phyloP scores from a whole-genome alignment of 2,329 filamentous ascomycete genomes.

The Shiraia sp. region DNA sequence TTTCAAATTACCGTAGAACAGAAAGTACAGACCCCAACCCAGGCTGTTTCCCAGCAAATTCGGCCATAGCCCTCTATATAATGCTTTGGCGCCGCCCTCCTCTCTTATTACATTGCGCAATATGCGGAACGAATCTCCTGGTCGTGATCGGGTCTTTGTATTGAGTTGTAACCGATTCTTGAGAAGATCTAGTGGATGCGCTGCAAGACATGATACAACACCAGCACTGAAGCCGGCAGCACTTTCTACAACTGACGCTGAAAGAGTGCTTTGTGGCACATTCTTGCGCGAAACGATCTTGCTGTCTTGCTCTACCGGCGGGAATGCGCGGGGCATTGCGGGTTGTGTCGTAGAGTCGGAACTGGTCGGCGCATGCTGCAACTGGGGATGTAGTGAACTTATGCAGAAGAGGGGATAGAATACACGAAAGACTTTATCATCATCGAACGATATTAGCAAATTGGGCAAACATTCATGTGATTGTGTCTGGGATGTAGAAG shows the following conservation, averaged over 20 bases:
- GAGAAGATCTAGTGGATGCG: constrained; percentile 92
- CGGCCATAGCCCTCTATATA: constrained; percentile 88
- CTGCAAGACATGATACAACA: constrained; percentile 79
- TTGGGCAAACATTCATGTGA: too few species aligned
- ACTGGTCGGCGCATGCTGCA: constrained; percentile 27
- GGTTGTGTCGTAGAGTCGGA: constrained; percentile 9
- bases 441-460: background rate
- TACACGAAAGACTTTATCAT: constrained; percentile 5
- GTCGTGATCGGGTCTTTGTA: constrained; percentile 45
- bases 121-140: constrained; percentile 59
- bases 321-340: constrained; percentile 55
- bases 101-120: constrained; percentile 56
- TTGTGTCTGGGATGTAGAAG: too few species aligned
- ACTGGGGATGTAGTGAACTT: background rate
- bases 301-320: constrained; percentile 48
- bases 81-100: constrained; percentile 65
- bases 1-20: constrained; percentile 68
- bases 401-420: too few species aligned
- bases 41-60: constrained; percentile 90
- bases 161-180: constrained; percentile 88
- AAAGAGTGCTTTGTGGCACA: constrained; percentile 34
- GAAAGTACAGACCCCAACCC: constrained; percentile 92
- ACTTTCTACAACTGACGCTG: constrained; percentile 80
- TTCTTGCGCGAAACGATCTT: constrained; percentile 41
- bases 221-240: constrained; percentile 90